These are phyloP conservation scores for Alternaria sp. DNA, from an alignment of 2,329 filamentous ascomycete genomes.

Conservation along the genomic window DNA sequence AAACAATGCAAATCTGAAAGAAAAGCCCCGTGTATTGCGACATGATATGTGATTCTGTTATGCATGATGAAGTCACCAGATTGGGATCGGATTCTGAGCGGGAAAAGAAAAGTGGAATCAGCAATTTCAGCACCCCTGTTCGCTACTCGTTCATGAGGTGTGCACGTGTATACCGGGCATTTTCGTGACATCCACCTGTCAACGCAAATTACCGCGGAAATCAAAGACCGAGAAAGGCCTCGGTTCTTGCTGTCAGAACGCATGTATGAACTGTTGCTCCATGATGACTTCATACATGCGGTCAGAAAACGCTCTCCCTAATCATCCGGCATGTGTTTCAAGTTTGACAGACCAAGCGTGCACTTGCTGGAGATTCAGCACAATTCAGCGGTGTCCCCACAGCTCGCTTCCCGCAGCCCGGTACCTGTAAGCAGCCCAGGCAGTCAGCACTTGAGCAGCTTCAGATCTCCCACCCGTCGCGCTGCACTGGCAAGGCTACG, in stretches of 20 bases:
- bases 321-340: slow-evolving; percentile 28
- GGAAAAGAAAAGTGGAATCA: slow-evolving; percentile 7
- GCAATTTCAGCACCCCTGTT: slow-evolving; percentile 19
- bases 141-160: not conserved
- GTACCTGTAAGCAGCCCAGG: slow-evolving; percentile 4
- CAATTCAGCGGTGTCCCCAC: slow-evolving; percentile 4
- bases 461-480: slow-evolving; percentile 2
- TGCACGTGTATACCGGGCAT: not conserved
- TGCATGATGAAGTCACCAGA: slow-evolving; percentile 4
- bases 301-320: slow-evolving; percentile 16
- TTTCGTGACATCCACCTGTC: not conserved
- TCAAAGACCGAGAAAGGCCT: not conserved
- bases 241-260: not conserved
- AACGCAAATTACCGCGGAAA: slow-evolving; percentile 2
- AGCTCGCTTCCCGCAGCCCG: slow-evolving; percentile 10
- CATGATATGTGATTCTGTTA: not conserved
- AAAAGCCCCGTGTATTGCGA: slow-evolving; percentile 4
- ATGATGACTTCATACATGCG: slow-evolving; percentile 23
- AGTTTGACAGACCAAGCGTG: slow-evolving; percentile 2
- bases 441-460: not conserved
- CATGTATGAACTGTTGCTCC: not conserved
- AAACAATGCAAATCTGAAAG: slow-evolving; percentile 4
- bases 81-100: not conserved
- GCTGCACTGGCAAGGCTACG: slow-evolving; percentile 6
- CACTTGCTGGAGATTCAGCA: slow-evolving; percentile 9